A percentile compares a stretch with the other conserved stretches of the same genome.
phyloP scores from a whole-genome alignment of 202 grass and related monocot species.

The Hordeum pubiflorum region DNA sequence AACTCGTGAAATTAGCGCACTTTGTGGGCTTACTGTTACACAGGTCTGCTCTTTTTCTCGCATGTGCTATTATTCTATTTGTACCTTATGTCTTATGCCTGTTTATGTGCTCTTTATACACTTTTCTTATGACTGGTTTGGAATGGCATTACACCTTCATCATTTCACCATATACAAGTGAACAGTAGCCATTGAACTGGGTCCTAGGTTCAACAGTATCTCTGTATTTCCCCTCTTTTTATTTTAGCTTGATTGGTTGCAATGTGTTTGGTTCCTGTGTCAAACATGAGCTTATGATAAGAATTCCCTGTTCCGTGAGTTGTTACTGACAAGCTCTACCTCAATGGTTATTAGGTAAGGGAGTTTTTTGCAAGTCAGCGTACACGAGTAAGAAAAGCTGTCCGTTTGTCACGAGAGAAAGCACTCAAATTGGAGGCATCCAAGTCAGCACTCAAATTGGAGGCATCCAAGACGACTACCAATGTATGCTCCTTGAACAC shows the following conservation, averaged over 20 bases:
- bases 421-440: conserved; percentile 42
- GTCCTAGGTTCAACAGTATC: neutral
- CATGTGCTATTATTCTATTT: conserved; percentile 9
- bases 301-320: neutral
- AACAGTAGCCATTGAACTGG: neutral
- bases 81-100: conserved; percentile 6
- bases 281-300: neutral
- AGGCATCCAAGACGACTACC: conserved; percentile 29
- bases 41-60: conserved; percentile 50
- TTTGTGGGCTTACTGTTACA: conserved; percentile 70
- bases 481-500: conserved; percentile 28
- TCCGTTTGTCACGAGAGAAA: conserved; percentile 68
- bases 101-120: neutral
- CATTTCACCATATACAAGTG: neutral
- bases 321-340: neutral
- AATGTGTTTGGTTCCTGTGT: neutral
- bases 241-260: neutral
- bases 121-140: neutral
- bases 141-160: neutral
- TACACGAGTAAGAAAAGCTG: conserved; percentile 76
- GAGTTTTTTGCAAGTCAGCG: conserved; percentile 82
- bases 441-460: conserved; percentile 31
- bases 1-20: conserved; percentile 77
- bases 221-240: neutral
- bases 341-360: conserved; percentile 45